Evolutionary conservation across 1,139 yeast species (phyloP).

Genomic region (Wickerhamomyces sp.): DNA sequence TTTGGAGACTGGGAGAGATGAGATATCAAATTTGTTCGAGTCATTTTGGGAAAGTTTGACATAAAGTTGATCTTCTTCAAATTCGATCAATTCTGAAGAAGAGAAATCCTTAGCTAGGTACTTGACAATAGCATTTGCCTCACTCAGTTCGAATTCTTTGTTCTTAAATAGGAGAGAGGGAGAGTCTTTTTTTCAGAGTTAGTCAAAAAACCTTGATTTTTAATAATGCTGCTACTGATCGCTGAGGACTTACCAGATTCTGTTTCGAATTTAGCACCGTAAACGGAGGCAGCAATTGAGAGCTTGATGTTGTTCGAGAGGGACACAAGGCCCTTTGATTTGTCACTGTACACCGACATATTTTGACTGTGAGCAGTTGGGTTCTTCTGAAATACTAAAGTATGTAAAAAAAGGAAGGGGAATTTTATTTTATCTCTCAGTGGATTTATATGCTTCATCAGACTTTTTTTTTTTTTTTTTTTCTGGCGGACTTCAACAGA

Average conservation of each 20-base stretch:
- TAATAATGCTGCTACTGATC: no score
- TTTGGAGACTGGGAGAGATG: slow-evolving; percentile 19
- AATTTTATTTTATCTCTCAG: no score
- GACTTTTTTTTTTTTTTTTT: no score
- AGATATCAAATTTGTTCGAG: slow-evolving; percentile 12
- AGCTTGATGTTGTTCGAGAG: slow-evolving; percentile 57
- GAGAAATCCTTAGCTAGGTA: slow-evolving; percentile 49
- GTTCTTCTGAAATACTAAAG: no score
- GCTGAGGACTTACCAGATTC: slow-evolving; percentile 18
- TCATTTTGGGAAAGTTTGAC: slow-evolving; percentile 18
- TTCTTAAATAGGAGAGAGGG: slow-evolving; percentile 32
- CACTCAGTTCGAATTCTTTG: slow-evolving; percentile 50
- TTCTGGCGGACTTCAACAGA: no score
- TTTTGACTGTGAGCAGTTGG: no score
- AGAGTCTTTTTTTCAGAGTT: no score
- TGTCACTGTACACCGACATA: slow-evolving; percentile 43
- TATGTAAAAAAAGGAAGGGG: no score
- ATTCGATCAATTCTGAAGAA: slow-evolving; percentile 32
- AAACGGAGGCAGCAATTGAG: slow-evolving; percentile 45
- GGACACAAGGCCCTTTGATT: slow-evolving; percentile 34
- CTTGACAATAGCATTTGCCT: slow-evolving; percentile 80
- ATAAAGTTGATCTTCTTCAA: slow-evolving; percentile 31
- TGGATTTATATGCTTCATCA: no score
- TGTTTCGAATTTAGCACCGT: slow-evolving; percentile 27
- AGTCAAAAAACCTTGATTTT: no score